A percentile compares a stretch with the other conserved stretches of the same genome.
These are phyloP conservation scores for Sisymbrium irio DNA, from an alignment of 345 rosid genomes.

Conservation along the genomic window DNA sequence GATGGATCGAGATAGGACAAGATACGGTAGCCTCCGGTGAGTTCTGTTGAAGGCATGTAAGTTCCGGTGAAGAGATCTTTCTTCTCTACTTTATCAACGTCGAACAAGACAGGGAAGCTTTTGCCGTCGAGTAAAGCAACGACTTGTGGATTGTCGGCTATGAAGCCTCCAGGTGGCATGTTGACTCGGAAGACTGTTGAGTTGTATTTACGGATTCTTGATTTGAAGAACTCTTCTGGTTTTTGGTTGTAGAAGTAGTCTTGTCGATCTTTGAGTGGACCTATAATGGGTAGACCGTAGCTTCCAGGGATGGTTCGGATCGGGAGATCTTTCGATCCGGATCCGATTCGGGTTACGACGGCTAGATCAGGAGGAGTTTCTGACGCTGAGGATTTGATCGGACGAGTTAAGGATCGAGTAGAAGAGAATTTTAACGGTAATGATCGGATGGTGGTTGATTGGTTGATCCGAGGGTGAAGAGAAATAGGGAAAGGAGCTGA, in stretches of 20 bases:
- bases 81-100: slow-evolving; percentile 76
- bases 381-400: slow-evolving; percentile 44
- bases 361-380: slow-evolving; percentile 37
- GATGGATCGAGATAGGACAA: slow-evolving; percentile 85
- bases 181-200: slow-evolving; percentile 71
- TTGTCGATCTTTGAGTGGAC: slow-evolving; percentile 72
- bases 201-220: slow-evolving; percentile 54
- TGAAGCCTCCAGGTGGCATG: slow-evolving; percentile 84
- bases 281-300: slow-evolving; percentile 67
- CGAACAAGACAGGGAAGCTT: slow-evolving; percentile 87
- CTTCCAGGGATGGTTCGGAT: slow-evolving; percentile 64
- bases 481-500: slow-evolving; percentile 33
- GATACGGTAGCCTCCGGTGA: slow-evolving; percentile 83
- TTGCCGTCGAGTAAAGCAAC: slow-evolving; percentile 81
- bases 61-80: slow-evolving; percentile 84
- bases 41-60: slow-evolving; percentile 74
- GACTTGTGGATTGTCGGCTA: slow-evolving; percentile 59
- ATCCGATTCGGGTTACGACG: slow-evolving; percentile 3
- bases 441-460: neutral
- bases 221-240: slow-evolving; percentile 67
- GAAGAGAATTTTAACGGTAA: neutral
- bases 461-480: slow-evolving; percentile 17
- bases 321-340: slow-evolving; percentile 42
- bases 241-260: slow-evolving; percentile 79
- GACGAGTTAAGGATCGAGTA: slow-evolving; percentile 17